A percentile compares a stretch with the other conserved stretches of the same genome.
phyloP scores from a whole-genome alignment of 2,329 filamentous ascomycete species.

The Penicillium sp. region DNA sequence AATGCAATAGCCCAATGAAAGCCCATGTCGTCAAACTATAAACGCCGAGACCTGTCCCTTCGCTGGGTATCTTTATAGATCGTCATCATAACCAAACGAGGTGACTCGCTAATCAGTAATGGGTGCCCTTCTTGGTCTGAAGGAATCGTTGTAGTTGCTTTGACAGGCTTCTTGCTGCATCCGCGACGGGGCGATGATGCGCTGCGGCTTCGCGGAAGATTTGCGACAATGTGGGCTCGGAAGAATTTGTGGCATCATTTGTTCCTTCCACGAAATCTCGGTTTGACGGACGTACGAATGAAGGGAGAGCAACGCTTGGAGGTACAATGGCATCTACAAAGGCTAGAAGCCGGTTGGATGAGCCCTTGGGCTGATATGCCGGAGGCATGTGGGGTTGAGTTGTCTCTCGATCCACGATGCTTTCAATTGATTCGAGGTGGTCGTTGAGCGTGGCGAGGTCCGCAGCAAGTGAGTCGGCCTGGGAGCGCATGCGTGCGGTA shows the following conservation, averaged over 20 bases:
- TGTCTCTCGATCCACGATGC: slow-evolving; percentile 34
- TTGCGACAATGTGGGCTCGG: slow-evolving; percentile 16
- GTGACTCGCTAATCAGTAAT: background rate
- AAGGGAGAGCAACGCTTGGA: slow-evolving; percentile 7
- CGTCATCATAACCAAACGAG: background rate
- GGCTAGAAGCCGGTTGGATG: slow-evolving; percentile 5
- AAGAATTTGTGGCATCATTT: background rate
- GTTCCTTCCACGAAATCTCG: background rate
- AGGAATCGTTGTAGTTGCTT: slow-evolving; percentile 27
- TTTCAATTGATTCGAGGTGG: slow-evolving; percentile 40
- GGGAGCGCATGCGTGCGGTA: slow-evolving; percentile 37
- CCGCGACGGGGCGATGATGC: slow-evolving; percentile 35
- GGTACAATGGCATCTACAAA: slow-evolving; percentile 17
- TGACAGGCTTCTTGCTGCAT: slow-evolving; percentile 33
- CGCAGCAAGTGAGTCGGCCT: slow-evolving; percentile 35
- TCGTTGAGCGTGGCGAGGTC: slow-evolving; percentile 41
- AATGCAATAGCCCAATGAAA: background rate
- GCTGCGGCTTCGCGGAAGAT: slow-evolving; percentile 31
- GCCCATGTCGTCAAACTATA: background rate
- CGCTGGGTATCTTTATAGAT: background rate
- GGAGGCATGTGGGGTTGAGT: slow-evolving; percentile 1
- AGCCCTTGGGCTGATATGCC: background rate
- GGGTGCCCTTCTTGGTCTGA: slow-evolving; percentile 20
- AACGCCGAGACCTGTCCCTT: background rate
- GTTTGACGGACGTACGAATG: slow-evolving; percentile 11